Conservation (phyloP, 768 basidiomycete species). For the Mycena galericulata region DNA sequence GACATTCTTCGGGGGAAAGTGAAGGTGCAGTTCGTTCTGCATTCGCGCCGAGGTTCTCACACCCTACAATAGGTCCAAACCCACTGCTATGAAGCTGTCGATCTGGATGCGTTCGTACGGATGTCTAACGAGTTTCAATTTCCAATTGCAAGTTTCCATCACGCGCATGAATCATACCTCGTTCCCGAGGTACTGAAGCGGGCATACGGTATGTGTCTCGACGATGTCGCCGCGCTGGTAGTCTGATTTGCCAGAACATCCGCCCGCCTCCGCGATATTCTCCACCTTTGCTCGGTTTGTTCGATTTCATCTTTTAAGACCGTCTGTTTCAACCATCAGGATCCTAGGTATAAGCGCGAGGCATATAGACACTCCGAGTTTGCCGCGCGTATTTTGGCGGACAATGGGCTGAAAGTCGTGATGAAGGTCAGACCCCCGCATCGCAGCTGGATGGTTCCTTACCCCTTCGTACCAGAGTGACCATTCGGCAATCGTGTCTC, state of each 20-base stretch:
- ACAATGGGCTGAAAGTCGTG: slow-evolving; percentile 75
- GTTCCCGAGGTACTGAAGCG: slow-evolving; percentile 85
- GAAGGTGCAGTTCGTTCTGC: slow-evolving; percentile 57
- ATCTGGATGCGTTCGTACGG: slow-evolving; percentile 76
- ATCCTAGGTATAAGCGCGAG: slow-evolving; percentile 77
- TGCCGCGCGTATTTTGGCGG: slow-evolving; percentile 76
- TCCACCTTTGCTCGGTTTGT: slow-evolving; percentile 57
- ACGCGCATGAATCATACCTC: slow-evolving; percentile 84
- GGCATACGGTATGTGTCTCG: slow-evolving; percentile 61
- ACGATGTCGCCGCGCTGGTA: background rate
- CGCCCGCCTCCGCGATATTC: slow-evolving; percentile 83
- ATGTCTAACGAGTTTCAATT: slow-evolving; percentile 79
- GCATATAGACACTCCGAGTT: slow-evolving; percentile 85
- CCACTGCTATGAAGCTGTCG: slow-evolving; percentile 74
- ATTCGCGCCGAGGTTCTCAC: slow-evolving; percentile 29
- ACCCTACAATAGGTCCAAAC: slow-evolving; percentile 56
- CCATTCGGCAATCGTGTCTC: slow-evolving; percentile 71
- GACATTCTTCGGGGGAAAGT: slow-evolving; percentile 84
- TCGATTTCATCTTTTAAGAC: background rate
- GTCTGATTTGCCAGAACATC: slow-evolving; percentile 53
- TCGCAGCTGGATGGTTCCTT: background rate
- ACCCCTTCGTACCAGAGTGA: slow-evolving; percentile 59
- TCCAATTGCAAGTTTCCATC: slow-evolving; percentile 80
- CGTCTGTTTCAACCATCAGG: background rate
- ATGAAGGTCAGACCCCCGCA: slow-evolving; percentile 79